Percentiles rank a stretch among this genome's conserved stretches.
phyloP scores from a whole-genome alignment of 805 yeast species.

The Nematodospora valgi region DNA sequence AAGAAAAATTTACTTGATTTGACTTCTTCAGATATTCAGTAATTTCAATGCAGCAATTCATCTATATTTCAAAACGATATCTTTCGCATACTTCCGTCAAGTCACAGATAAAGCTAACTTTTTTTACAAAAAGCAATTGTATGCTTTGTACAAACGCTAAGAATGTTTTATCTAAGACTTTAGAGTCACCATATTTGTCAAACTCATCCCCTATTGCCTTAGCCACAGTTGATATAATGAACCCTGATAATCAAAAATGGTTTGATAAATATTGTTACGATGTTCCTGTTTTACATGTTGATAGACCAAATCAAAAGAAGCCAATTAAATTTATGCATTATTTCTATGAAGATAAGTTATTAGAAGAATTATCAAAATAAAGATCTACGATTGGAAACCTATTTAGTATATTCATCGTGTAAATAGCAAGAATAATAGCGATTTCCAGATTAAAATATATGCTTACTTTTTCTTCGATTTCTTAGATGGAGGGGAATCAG shows the following conservation, averaged over 20 bases:
- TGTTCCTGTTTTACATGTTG: conserved; percentile 73
- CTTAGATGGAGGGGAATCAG: conserved; percentile 1
- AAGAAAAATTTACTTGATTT: too few relatives aligned
- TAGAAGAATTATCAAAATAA: conserved; percentile 55
- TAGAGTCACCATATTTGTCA: conserved; percentile 25
- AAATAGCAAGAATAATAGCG: too few relatives aligned
- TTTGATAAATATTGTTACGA: conserved; percentile 74
- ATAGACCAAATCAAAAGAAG: conserved; percentile 42
- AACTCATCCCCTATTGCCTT: conserved; percentile 25
- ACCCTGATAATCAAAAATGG: conserved; percentile 58
- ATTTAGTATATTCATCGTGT: too few relatives aligned
- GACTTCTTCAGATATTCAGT: too few relatives aligned
- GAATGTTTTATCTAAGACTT: conserved; percentile 42
- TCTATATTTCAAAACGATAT: background rate
- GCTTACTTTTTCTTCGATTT: background rate
- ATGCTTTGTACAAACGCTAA: conserved; percentile 67
- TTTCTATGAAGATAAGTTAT: conserved; percentile 51
- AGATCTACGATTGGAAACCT: too few relatives aligned
- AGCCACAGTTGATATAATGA: conserved; percentile 53
- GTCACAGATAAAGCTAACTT: conserved; percentile 34
- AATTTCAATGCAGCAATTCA: too few relatives aligned
- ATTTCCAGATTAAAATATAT: too few relatives aligned
- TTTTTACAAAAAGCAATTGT: conserved; percentile 70
- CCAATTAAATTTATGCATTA: conserved; percentile 68
- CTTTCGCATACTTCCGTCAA: background rate